Percentiles rank a stretch among this genome's conserved stretches.
phyloP scores from a whole-genome alignment of 176 grass and related monocot genomes.

The Secale cereale region DNA sequence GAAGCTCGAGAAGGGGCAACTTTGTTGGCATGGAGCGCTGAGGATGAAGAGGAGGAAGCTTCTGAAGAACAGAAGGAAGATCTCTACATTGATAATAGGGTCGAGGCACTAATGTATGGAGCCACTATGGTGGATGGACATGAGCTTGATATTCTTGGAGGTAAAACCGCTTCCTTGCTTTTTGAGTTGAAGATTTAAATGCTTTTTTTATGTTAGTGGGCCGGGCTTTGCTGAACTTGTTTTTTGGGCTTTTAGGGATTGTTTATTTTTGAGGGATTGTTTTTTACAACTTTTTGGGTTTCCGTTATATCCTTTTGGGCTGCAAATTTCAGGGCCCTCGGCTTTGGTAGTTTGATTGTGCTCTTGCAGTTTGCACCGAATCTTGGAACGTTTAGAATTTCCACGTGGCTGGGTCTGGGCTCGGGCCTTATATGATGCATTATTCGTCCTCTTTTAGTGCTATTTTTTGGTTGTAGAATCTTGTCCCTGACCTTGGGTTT shows the following conservation, averaged over 20 bases:
- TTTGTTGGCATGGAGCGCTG: conserved; percentile 22
- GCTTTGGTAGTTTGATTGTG: neutral
- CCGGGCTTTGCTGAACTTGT: conserved; percentile 19
- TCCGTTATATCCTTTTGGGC: conserved; percentile 11
- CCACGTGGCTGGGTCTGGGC: conserved; percentile 20
- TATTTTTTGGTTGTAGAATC: conserved; percentile 28
- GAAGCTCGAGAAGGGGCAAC: conserved; percentile 54
- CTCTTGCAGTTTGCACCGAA: conserved; percentile 22
- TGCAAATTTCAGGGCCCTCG: conserved; percentile 15
- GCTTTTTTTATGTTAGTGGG: conserved; percentile 16
- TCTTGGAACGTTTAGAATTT: neutral
- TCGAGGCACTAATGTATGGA: conserved; percentile 76
- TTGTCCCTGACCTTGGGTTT: conserved; percentile 19
- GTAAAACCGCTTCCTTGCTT: conserved; percentile 49
- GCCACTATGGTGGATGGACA: conserved; percentile 56
- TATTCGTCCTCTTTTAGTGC: conserved; percentile 30
- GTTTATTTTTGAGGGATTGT: neutral
- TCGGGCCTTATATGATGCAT: neutral
- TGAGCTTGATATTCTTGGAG: conserved; percentile 87
- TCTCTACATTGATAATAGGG: conserved; percentile 80
- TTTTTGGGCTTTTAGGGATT: neutral
- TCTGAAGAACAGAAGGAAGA: conserved; percentile 52
- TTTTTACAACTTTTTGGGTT: neutral
- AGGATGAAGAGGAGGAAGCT: conserved; percentile 43
- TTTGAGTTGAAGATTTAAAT: conserved; percentile 14